These are phyloP conservation scores for Sporothrix brunneoviolacea DNA, from an alignment of 2,329 filamentous ascomycete species.

Conservation along the genomic window DNA sequence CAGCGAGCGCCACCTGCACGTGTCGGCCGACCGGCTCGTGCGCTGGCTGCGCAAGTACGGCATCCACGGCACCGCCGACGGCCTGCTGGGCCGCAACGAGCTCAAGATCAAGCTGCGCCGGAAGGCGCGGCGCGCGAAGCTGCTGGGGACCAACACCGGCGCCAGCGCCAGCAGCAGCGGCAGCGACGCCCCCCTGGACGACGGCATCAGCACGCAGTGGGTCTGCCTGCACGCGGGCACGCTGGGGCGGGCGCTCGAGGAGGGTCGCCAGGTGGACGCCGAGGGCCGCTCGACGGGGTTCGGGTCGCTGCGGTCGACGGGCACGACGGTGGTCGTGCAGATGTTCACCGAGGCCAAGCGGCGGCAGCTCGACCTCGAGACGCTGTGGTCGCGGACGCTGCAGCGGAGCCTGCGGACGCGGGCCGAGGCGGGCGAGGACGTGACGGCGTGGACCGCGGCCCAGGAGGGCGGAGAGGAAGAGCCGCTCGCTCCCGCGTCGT, in stretches of 20 bases:
- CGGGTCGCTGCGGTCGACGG: constrained; percentile 42
- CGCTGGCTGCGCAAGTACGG: constrained; percentile 75
- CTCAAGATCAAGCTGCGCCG: constrained; percentile 79
- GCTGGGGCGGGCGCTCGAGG: constrained; percentile 45
- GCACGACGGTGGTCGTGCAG: constrained; percentile 50
- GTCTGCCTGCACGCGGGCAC: constrained; percentile 85
- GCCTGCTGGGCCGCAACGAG: constrained; percentile 82
- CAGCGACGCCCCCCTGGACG: constrained; percentile 53
- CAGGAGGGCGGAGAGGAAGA: neutral
- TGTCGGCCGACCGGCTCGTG: constrained; percentile 82
- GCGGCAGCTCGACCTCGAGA: constrained; percentile 46
- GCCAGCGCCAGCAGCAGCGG: neutral
- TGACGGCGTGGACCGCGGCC: neutral
- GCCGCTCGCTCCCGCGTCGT: too few species aligned
- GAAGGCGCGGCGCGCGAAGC: constrained; percentile 71
- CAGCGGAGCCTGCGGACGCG: constrained; percentile 22
- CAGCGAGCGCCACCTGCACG: constrained; percentile 87
- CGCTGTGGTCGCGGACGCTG: constrained; percentile 42
- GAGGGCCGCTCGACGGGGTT: constrained; percentile 68
- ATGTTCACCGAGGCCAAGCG: constrained; percentile 50
- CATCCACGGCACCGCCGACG: constrained; percentile 73
- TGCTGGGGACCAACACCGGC: constrained; percentile 62
- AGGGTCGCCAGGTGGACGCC: constrained; percentile 39
- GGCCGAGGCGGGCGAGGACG: constrained; percentile 9
- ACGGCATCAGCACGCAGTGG: constrained; percentile 90